Conservation (phyloP, 768 basidiomycete genomes). For the Pleurotus tuoliensis region DNA sequence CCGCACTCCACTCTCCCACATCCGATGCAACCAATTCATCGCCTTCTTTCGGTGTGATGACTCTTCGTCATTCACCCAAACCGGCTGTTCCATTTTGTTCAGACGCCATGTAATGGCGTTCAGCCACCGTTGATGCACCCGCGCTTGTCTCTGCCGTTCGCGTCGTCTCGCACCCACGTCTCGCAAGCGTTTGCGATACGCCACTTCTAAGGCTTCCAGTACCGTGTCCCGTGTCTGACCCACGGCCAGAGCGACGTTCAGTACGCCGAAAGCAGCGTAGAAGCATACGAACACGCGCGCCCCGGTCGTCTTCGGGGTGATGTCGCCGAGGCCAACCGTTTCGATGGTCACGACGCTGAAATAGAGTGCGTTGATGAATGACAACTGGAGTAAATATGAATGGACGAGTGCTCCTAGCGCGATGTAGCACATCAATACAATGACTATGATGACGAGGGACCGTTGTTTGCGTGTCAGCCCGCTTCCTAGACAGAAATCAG, state of each 20-base stretch:
- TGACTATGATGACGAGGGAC: slow-evolving; percentile 74
- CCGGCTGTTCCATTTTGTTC: slow-evolving; percentile 38
- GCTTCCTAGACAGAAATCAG: slow-evolving; percentile 45
- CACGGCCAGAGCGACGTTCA: slow-evolving; percentile 63
- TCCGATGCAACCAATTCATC: not conserved
- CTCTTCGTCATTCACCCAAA: slow-evolving; percentile 48
- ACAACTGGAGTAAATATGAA: slow-evolving; percentile 46
- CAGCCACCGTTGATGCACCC: slow-evolving; percentile 52
- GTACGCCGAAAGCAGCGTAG: slow-evolving; percentile 56
- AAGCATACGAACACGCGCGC: slow-evolving; percentile 57
- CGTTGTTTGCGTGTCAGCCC: slow-evolving; percentile 81
- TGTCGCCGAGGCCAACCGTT: slow-evolving; percentile 77
- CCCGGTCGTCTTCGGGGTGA: slow-evolving; percentile 45
- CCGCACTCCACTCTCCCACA: slow-evolving; percentile 8
- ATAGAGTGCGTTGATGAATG: slow-evolving; percentile 74
- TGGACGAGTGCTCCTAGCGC: slow-evolving; percentile 67
- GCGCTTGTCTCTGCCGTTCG: slow-evolving; percentile 34
- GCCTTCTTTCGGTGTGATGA: not conserved
- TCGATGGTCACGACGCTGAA: slow-evolving; percentile 74
- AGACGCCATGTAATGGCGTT: slow-evolving; percentile 63
- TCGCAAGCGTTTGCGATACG: slow-evolving; percentile 52
- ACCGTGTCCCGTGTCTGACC: slow-evolving; percentile 65
- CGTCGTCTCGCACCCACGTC: slow-evolving; percentile 43
- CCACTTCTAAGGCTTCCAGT: slow-evolving; percentile 68
- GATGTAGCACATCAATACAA: slow-evolving; percentile 68